phyloP scores from a whole-genome alignment of 1,284 basidiomycete species.

The Coriolopsis trogii region DNA sequence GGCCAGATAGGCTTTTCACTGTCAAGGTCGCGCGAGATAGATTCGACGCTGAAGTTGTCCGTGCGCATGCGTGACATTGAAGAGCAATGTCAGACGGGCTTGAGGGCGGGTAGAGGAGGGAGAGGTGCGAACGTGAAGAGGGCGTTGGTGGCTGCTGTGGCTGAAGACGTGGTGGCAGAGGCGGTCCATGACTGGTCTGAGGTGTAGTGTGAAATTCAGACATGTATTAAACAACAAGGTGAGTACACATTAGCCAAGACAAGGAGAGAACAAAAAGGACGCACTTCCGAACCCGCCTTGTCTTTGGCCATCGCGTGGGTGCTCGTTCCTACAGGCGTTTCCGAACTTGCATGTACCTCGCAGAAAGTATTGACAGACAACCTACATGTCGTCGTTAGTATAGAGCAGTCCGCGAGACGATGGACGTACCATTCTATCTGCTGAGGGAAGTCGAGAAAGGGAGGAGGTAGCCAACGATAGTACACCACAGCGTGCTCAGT shows the following conservation, averaged over 20 bases:
- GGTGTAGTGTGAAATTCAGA: slow-evolving; percentile 3
- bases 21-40: slow-evolving; percentile 64
- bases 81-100: slow-evolving; percentile 10
- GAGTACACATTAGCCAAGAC: slow-evolving; percentile 27
- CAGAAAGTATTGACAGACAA: slow-evolving; percentile 64
- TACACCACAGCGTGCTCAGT: no score
- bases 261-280: slow-evolving; percentile 21
- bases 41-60: slow-evolving; percentile 52
- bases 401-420: no score
- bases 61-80: slow-evolving; percentile 21
- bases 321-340: slow-evolving; percentile 67
- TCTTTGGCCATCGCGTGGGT: slow-evolving; percentile 45
- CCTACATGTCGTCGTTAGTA: slow-evolving; percentile 24
- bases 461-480: not conserved
- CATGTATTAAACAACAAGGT: slow-evolving; percentile 20
- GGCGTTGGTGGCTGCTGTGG: slow-evolving; percentile 21
- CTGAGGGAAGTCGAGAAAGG: no score
- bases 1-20: slow-evolving; percentile 81
- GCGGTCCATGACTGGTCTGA: slow-evolving; percentile 49
- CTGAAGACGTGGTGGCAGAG: slow-evolving; percentile 23
- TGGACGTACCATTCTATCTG: slow-evolving; percentile 10
- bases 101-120: slow-evolving; percentile 2
- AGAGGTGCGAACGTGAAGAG: slow-evolving; percentile 46
- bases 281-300: slow-evolving; percentile 40
- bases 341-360: slow-evolving; percentile 75